These are phyloP conservation scores for Cucurbita maxima DNA, from an alignment of 306 rosid genomes.

Conservation along the genomic window DNA sequence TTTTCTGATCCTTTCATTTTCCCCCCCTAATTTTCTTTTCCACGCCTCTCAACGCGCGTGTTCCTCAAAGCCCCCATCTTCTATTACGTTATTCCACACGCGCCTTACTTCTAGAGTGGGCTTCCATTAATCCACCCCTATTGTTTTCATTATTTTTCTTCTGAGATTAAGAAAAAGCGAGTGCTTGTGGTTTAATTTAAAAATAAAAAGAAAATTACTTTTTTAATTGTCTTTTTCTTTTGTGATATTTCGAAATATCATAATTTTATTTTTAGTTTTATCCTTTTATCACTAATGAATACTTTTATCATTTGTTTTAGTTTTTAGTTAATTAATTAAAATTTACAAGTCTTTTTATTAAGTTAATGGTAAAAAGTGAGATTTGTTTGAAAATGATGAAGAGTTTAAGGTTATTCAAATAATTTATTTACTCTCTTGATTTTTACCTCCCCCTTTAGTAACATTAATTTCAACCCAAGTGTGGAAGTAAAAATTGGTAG, in stretches of 20 bases:
- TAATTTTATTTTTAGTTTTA: no score
- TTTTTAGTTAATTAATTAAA: no score
- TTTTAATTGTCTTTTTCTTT: no score
- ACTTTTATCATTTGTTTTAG: no score
- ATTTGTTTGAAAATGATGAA: neutral
- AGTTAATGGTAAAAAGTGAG: neutral
- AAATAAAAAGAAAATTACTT: neutral
- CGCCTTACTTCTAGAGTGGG: neutral
- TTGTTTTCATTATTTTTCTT: neutral
- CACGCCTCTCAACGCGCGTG: slow-evolving; percentile 1
- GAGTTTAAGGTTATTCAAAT: neutral
- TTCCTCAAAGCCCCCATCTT: neutral
- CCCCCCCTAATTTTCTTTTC: no score
- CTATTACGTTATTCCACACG: neutral
- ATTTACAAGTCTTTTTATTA: no score
- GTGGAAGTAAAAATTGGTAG: neutral
- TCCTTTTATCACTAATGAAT: no score
- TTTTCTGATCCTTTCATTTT: neutral
- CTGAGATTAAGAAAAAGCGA: neutral
- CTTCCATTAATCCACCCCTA: neutral
- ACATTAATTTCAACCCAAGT: neutral
- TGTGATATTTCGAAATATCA: no score
- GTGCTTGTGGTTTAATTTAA: neutral
- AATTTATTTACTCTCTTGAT: neutral
- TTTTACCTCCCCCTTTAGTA: neutral